Base-by-base conservation (phyloP, 148 eudicot species). In the Fagopyrum homotropicum region DNA sequence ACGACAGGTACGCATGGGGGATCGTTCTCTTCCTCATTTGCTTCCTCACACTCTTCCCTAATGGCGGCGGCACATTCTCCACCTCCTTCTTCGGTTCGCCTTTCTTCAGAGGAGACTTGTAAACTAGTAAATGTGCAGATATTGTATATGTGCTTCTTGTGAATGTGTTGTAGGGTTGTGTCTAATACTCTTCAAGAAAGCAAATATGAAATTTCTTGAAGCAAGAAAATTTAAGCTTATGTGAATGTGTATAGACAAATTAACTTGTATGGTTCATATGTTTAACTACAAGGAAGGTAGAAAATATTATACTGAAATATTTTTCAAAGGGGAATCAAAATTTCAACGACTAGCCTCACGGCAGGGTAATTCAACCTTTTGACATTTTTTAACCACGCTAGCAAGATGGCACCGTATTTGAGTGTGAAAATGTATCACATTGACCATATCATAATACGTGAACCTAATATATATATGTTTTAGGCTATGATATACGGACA, bases 41-140 rank as follows among this genome's bases (percentile, higher is more conserved):
- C 70, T 87, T 93, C 87, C 92, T 93, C 19, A 91, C 98, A 9
- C 97, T 93, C 46, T 91, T 93, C 81, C 98, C 98, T 6, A 91
- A 93, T 73, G 91, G 89, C 4, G 98, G 97, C 69, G 98, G 98
- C 22, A 93, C 93, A 0, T 93, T 80, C 82, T 85, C 92, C 9
- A 93, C 84, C 78, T 77, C 98, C 30, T 88, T 89, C 64, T 86
- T 91, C 49, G 79, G 88, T 15, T 80, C 79, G 0, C 98, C 98
- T 0, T 93, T 55, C 80, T 93, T 91, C 74, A 86, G 97, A 78
- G 89, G 90, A 51, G 85, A 82, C 78, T 74, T 88, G 85, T 92
- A 81, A 81, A 75, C 77, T 50, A 35, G 66, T 26, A 60, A 9
- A 59, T 59, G 35, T 5, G 64, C 22, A 22, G 64, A 59, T 22